Percentiles rank a stretch among this genome's conserved stretches.
phyloP scores from a whole-genome alignment of 768 basidiomycete genomes.

The Royoungia palumana region DNA sequence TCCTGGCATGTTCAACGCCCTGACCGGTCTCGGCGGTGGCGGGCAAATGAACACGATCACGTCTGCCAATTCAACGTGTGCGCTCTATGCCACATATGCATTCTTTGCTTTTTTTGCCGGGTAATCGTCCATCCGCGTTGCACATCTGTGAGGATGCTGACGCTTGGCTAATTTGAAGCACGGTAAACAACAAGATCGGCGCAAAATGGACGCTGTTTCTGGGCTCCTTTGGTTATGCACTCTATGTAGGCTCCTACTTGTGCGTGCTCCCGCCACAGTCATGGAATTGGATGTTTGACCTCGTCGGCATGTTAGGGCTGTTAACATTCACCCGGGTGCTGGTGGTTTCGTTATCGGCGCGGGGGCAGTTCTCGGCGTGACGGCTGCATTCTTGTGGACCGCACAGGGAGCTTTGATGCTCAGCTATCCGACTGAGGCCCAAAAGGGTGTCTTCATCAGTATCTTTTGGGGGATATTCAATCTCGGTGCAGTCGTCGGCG shows the following conservation, averaged over 20 bases:
- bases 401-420: conserved; percentile 78
- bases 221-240: conserved; percentile 67
- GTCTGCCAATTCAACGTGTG: conserved; percentile 66
- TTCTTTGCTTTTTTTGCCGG: conserved; percentile 62
- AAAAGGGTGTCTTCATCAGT: conserved; percentile 73
- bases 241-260: conserved; percentile 74
- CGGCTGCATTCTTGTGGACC: conserved; percentile 69
- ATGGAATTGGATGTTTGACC: neutral
- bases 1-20: conserved; percentile 69
- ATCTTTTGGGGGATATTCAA: conserved; percentile 84
- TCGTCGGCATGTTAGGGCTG: conserved; percentile 41
- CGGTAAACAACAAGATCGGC: conserved; percentile 76
- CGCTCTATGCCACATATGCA: conserved; percentile 61
- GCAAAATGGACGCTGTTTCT: conserved; percentile 63
- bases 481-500: conserved; percentile 73
- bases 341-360: conserved; percentile 63
- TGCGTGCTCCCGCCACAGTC: conserved; percentile 32
- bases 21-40: conserved; percentile 75
- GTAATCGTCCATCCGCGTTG: conserved; percentile 32
- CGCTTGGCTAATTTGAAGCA: conserved; percentile 36
- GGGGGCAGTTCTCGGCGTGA: conserved; percentile 68
- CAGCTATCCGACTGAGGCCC: conserved; percentile 71
- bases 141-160: neutral
- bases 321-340: conserved; percentile 64
- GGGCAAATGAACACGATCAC: conserved; percentile 65